Conservation (phyloP, 2,329 filamentous ascomycete genomes). For the Pyrenophora teres region DNA sequence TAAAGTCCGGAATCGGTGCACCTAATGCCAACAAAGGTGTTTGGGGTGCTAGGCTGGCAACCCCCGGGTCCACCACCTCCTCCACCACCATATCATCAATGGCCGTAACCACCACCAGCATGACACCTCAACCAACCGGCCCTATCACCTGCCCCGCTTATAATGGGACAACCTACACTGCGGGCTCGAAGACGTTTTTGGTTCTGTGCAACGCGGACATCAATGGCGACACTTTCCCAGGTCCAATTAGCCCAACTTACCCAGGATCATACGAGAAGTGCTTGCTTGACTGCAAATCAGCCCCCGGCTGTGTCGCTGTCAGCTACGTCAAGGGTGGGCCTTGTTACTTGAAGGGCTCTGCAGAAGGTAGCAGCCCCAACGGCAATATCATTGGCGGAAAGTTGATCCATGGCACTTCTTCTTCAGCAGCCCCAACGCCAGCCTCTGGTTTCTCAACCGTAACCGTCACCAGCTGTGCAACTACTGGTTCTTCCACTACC, state of each 20-base stretch:
- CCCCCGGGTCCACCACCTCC: no score
- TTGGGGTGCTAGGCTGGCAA: constrained; percentile 14
- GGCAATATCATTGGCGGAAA: constrained; percentile 22
- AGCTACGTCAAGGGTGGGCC: constrained; percentile 21
- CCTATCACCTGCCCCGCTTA: constrained; percentile 14
- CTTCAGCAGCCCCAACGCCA: not conserved
- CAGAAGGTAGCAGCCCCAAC: constrained; percentile 3
- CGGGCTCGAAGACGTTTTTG: constrained; percentile 2
- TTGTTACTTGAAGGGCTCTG: constrained; percentile 26
- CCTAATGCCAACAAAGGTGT: constrained; percentile 8
- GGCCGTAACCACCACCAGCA: no score
- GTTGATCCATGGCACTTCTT: constrained; percentile 9
- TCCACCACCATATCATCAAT: no score
- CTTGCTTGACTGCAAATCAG: constrained; percentile 19
- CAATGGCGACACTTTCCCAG: constrained; percentile 3
- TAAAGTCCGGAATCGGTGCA: constrained; percentile 14
- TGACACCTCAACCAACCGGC: not conserved
- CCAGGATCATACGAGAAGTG: constrained; percentile 23
- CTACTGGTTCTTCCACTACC: not conserved
- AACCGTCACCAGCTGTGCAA: constrained; percentile 11
- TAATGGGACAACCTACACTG: constrained; percentile 4
- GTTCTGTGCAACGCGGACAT: constrained; percentile 19
- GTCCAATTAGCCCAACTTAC: constrained; percentile 9
- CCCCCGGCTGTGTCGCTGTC: constrained; percentile 23
- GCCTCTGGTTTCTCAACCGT: constrained; percentile 9